phyloP scores from a whole-genome alignment of 192 early-diverging fungal genomes.

The Coemansia sp. region DNA sequence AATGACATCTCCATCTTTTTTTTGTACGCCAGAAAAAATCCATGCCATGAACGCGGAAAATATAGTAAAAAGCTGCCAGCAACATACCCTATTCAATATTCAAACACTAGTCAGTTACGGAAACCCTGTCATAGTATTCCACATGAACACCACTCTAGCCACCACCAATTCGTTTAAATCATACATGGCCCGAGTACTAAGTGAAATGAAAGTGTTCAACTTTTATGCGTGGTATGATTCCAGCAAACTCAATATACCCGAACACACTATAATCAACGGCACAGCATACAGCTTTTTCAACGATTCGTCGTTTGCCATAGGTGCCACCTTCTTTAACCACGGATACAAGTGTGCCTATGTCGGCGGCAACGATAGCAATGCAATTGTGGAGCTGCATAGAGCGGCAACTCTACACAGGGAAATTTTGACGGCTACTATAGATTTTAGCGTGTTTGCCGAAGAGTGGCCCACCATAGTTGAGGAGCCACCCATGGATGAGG shows the following conservation, averaged over 20 bases:
- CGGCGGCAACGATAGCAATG: background rate
- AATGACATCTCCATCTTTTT: background rate
- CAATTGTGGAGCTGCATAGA: background rate
- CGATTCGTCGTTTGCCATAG: background rate
- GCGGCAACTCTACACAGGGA: background rate
- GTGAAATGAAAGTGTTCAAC: background rate
- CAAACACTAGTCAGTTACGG: background rate
- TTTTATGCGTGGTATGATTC: slow-evolving; percentile 2
- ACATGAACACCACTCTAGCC: background rate
- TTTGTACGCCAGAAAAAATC: background rate
- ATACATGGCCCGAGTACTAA: background rate
- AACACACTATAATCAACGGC: background rate
- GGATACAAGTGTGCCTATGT: background rate
- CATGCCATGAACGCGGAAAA: background rate
- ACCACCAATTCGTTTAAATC: background rate
- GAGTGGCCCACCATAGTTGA: background rate
- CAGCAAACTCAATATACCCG: background rate
- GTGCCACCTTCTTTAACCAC: background rate
- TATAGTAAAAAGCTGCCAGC: background rate
- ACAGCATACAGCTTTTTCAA: background rate
- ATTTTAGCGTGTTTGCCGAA: background rate
- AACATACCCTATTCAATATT: background rate
- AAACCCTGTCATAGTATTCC: background rate
- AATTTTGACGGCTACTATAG: background rate
- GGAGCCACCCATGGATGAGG: background rate